Evolutionary conservation across 169 alveolate genomes (phyloP).

Genomic region (Amoebophrya sp.): DNA sequence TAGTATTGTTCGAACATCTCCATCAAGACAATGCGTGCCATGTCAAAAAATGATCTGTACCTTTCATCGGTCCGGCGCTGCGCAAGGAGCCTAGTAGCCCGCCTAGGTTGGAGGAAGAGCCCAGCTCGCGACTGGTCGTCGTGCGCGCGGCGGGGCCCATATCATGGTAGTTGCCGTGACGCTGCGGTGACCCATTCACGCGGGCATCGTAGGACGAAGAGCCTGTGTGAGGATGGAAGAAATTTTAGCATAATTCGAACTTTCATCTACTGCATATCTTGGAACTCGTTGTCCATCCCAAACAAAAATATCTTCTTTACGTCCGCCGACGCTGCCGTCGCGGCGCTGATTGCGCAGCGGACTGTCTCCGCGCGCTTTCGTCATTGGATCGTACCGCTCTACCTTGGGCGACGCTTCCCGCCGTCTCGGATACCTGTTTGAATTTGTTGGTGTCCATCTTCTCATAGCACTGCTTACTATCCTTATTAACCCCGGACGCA

Average conservation of each 20-base stretch:
- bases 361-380: not conserved
- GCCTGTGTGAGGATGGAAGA: too few relatives aligned
- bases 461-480: too few relatives aligned
- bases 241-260: too few relatives aligned
- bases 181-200: not conserved
- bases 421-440: not conserved
- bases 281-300: too few relatives aligned
- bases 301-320: too few relatives aligned
- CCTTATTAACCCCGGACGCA: too few relatives aligned
- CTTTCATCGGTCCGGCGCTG: not conserved
- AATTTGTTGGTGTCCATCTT: too few relatives aligned
- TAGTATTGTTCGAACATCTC: not conserved
- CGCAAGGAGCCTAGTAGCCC: not conserved
- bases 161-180: too few relatives aligned
- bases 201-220: not conserved
- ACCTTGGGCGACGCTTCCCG: not conserved
- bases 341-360: not conserved
- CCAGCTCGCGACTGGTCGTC: not conserved
- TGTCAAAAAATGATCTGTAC: not conserved
- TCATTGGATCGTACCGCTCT: not conserved
- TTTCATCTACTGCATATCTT: too few relatives aligned
- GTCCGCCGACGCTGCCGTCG: not conserved
- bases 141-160: not conserved
- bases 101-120: not conserved
- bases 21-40: not conserved